phyloP scores from a whole-genome alignment of 345 rosid species.

The Salix exigua region DNA sequence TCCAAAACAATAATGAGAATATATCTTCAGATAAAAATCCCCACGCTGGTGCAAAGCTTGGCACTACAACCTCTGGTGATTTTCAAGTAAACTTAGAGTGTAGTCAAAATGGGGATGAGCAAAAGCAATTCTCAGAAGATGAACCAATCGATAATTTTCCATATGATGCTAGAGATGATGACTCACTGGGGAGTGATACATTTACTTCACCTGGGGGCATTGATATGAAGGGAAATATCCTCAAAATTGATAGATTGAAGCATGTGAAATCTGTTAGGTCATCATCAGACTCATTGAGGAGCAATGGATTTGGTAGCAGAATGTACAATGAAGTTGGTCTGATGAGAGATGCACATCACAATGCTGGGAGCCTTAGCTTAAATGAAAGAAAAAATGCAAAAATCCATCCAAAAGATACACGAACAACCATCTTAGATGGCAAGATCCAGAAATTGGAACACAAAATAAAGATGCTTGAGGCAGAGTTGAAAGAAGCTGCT shows the following conservation, averaged over 20 bases:
- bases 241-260: conserved; percentile 48
- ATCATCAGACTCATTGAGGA: conserved; percentile 43
- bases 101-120: conserved; percentile 22
- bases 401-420: conserved; percentile 42
- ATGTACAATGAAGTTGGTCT: conserved; percentile 29
- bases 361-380: conserved; percentile 30
- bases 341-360: conserved; percentile 21
- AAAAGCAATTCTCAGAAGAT: conserved; percentile 20
- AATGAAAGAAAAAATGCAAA: conserved; percentile 48
- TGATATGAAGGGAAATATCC: conserved; percentile 34
- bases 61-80: neutral
- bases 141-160: conserved; percentile 20
- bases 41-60: conserved; percentile 10
- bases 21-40: neutral
- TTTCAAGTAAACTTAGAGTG: conserved; percentile 5
- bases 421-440: conserved; percentile 42
- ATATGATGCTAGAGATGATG: conserved; percentile 21
- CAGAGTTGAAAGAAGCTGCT: conserved; percentile 90
- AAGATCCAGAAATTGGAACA: conserved; percentile 66
- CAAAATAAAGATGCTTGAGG: conserved; percentile 70
- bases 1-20: conserved; percentile 10
- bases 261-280: conserved; percentile 77
- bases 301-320: conserved; percentile 38
- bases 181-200: conserved; percentile 14
- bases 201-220: conserved; percentile 28